Conservation (phyloP, 805 yeast genomes). For the Metschnikowia lunata region DNA sequence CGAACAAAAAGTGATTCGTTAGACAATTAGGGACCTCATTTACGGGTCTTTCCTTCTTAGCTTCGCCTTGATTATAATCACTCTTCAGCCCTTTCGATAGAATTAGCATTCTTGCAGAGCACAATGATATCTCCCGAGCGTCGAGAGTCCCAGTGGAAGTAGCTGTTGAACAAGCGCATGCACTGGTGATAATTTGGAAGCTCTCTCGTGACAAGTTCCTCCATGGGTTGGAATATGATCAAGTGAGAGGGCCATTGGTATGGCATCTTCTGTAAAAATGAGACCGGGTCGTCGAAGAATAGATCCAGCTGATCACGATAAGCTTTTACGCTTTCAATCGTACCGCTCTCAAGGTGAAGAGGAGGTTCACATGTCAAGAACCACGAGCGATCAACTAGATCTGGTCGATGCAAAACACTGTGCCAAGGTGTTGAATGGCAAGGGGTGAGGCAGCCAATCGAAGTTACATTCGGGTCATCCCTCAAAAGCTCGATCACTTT, state of each 20-base stretch:
- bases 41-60: too few relatives aligned
- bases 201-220: constrained; percentile 36
- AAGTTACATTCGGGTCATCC: constrained; percentile 31
- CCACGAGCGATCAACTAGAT: constrained; percentile 48
- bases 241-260: constrained; percentile 53
- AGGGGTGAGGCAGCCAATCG: constrained; percentile 84
- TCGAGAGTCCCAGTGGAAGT: constrained; percentile 82
- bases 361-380: constrained; percentile 93
- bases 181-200: constrained; percentile 45
- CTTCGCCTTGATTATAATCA: too few relatives aligned
- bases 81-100: too few relatives aligned
- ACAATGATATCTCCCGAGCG: constrained; percentile 76
- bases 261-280: constrained; percentile 42
- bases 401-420: constrained; percentile 64
- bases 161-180: constrained; percentile 66
- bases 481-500: constrained; percentile 56
- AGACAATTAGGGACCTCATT: too few relatives aligned
- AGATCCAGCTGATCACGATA: constrained; percentile 87
- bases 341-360: constrained; percentile 31
- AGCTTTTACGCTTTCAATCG: constrained; percentile 21
- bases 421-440: constrained; percentile 98
- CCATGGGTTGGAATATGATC: constrained; percentile 65
- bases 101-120: constrained; percentile 28
- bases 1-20: too few relatives aligned
- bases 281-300: constrained; percentile 63